Evolutionary conservation across 108 stramenopile genomes (phyloP).

Genomic region (Phaeodactylum tricornutum): DNA sequence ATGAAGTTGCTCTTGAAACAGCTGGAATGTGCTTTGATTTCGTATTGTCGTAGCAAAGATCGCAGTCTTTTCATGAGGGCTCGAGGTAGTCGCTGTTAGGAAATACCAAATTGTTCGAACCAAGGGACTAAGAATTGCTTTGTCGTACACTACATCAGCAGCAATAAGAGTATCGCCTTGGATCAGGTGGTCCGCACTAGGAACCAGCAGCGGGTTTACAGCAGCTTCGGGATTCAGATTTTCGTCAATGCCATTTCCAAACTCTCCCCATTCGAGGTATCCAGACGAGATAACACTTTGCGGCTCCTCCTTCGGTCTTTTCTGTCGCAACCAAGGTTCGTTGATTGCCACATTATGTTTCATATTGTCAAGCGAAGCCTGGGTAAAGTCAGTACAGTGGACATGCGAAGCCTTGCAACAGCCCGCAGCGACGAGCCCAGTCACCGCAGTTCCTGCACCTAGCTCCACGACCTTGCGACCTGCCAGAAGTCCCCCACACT

Average conservation of each 20-base stretch:
- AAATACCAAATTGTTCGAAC: conserved; percentile 27
- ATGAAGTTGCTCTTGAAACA: conserved; percentile 35
- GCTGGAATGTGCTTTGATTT: conserved; percentile 37
- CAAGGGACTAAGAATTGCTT: conserved; percentile 21
- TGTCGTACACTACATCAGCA: conserved; percentile 28
- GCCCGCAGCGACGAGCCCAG: conserved; percentile 44
- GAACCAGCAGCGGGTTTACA: no score
- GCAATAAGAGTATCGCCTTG: not conserved
- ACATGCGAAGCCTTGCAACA: conserved; percentile 21
- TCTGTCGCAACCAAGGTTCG: conserved; percentile 23
- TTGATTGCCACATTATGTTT: conserved; percentile 44
- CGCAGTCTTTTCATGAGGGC: conserved; percentile 6
- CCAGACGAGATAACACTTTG: conserved; percentile 10
- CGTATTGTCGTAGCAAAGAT: conserved; percentile 49
- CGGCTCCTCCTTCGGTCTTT: conserved; percentile 1
- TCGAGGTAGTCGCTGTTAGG: conserved; percentile 8
- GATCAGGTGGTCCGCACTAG: no score
- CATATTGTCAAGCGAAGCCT: conserved; percentile 41
- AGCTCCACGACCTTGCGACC: conserved; percentile 38
- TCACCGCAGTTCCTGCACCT: conserved; percentile 61
- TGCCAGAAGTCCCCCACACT: conserved; percentile 13
- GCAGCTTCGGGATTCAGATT: not conserved
- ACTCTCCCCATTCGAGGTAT: conserved; percentile 46
- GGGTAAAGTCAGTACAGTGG: conserved; percentile 64
- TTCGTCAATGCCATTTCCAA: conserved; percentile 1